These are phyloP conservation scores for Aspergillus sp. DNA, from an alignment of 2,329 filamentous ascomycete genomes.

Conservation along the genomic window DNA sequence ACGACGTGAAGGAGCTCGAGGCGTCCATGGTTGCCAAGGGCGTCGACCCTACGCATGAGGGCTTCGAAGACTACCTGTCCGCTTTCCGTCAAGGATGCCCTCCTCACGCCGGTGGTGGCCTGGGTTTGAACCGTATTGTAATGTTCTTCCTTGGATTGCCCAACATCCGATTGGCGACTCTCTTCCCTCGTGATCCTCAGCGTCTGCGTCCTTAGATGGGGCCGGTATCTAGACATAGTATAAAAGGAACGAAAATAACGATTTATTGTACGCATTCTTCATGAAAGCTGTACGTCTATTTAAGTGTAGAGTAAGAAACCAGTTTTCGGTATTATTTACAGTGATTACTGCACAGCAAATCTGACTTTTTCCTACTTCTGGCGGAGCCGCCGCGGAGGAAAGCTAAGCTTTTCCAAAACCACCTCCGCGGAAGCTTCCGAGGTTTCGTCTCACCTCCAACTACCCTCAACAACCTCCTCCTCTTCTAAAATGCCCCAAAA, in stretches of 20 bases:
- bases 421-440: not conserved
- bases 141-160: constrained; percentile 69
- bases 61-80: constrained; percentile 67
- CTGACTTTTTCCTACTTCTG: too few species aligned
- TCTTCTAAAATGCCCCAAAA: constrained; percentile 38
- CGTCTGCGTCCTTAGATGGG: constrained; percentile 49
- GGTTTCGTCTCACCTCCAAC: not conserved
- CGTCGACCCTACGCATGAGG: constrained; percentile 62
- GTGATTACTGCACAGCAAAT: too few species aligned
- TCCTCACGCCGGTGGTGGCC: constrained; percentile 67
- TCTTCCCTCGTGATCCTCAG: constrained; percentile 68
- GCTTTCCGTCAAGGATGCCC: constrained; percentile 68
- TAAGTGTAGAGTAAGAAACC: not conserved
- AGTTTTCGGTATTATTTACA: too few species aligned
- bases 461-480: not conserved
- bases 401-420: not conserved
- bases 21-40: constrained; percentile 63
- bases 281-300: not conserved
- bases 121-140: constrained; percentile 69
- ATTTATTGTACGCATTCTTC: constrained; percentile 16
- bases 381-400: not conserved
- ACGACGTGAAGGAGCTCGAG: constrained; percentile 63
- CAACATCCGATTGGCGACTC: constrained; percentile 64
- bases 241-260: constrained; percentile 22
- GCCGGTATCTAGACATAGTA: constrained; percentile 2